Evolutionary conservation across 148 eudicot species (phyloP).

Genomic region (Diospyros lotus): DNA sequence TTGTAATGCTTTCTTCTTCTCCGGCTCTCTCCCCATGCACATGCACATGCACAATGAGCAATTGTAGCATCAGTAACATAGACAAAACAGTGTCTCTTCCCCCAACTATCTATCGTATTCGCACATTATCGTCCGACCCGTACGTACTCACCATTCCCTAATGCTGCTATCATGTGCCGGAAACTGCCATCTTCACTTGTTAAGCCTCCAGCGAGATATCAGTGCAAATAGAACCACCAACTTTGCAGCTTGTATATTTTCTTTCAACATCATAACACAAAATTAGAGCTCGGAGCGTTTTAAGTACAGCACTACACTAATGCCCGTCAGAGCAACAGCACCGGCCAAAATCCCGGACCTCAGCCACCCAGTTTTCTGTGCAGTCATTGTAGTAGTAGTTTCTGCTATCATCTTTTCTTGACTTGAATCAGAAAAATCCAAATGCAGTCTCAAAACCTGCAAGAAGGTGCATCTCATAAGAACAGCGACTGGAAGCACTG

Average conservation of each 20-base stretch:
- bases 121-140: too few relatives aligned
- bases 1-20: too few relatives aligned
- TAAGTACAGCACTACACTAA: conserved; percentile 58
- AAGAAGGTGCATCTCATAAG: conserved; percentile 4
- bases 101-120: too few relatives aligned
- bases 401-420: conserved; percentile 23
- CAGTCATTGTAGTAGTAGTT: conserved; percentile 16
- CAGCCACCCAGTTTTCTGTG: conserved; percentile 31
- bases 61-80: too few relatives aligned
- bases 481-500: not conserved
- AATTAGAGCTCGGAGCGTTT: conserved; percentile 39
- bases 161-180: too few relatives aligned
- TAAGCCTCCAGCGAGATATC: not conserved
- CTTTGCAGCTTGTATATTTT: not conserved
- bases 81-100: too few relatives aligned
- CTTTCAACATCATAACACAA: not conserved
- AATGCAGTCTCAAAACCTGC: conserved; percentile 77
- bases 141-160: too few relatives aligned
- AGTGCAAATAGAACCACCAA: not conserved
- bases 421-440: conserved; percentile 54
- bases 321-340: conserved; percentile 52
- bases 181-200: not conserved
- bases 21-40: too few relatives aligned
- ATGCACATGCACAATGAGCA: too few relatives aligned
- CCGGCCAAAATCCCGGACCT: conserved; percentile 61